Evolutionary conservation across 75 land plant genomes (phyloP).

Genomic region (Isoetes taiwanensis): DNA sequence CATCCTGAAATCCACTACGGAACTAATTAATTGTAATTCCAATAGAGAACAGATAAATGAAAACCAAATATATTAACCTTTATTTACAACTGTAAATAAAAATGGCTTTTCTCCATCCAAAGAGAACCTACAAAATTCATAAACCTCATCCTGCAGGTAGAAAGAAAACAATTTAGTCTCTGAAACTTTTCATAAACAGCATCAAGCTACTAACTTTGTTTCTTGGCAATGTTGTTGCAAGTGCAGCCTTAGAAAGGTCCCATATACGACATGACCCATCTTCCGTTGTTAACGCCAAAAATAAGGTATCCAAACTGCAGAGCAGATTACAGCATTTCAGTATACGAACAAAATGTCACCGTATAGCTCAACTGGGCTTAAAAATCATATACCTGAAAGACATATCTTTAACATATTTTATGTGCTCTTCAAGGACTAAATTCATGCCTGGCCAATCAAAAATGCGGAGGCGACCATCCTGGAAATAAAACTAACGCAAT

Average conservation of each 20-base stretch:
- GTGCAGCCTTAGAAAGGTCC: slow-evolving; percentile 45
- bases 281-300: slow-evolving; percentile 60
- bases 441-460: slow-evolving; percentile 81
- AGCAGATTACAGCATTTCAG: neutral
- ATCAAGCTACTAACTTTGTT: slow-evolving; percentile 28
- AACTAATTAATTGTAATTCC: neutral
- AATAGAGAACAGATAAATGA: neutral
- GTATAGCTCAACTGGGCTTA: no score
- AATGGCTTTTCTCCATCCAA: slow-evolving; percentile 28
- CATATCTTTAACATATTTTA: slow-evolving; percentile 54
- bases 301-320: slow-evolving; percentile 61
- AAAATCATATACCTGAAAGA: slow-evolving; percentile 94
- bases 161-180: neutral
- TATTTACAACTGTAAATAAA: slow-evolving; percentile 37
- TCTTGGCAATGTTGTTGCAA: slow-evolving; percentile 32
- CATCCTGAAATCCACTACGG: slow-evolving; percentile 28
- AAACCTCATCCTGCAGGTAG: slow-evolving; percentile 49
- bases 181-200: neutral
- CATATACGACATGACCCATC: slow-evolving; percentile 69
- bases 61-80: slow-evolving; percentile 20
- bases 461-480: slow-evolving; percentile 93
- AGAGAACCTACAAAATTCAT: slow-evolving; percentile 58
- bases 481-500: no score
- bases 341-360: no score
- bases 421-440: slow-evolving; percentile 64